Evolutionary conservation across 495 filamentous ascomycete species (phyloP).

Genomic region (Trypethelium eluteriae): DNA sequence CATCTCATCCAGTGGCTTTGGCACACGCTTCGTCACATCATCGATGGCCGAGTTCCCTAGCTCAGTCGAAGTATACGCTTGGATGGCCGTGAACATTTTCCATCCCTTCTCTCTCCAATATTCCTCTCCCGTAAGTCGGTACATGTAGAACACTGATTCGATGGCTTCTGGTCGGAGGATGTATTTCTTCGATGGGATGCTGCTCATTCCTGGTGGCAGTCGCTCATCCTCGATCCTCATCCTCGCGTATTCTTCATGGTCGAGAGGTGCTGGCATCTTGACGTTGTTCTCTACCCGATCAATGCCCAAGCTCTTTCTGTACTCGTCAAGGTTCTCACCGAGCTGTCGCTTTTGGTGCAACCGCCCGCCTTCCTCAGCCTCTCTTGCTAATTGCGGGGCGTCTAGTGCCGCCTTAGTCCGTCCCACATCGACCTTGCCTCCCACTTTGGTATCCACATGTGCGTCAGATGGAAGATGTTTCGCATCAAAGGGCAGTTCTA

Average conservation of each 20-base stretch:
- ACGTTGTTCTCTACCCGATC: background rate
- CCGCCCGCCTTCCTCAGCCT: slow-evolving; percentile 2
- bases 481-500: slow-evolving; percentile 1
- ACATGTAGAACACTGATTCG: slow-evolving; percentile 94
- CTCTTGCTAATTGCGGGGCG: background rate
- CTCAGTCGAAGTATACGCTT: slow-evolving; percentile 56
- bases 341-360: slow-evolving; percentile 10
- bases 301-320: slow-evolving; percentile 1
- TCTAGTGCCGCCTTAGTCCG: background rate
- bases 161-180: slow-evolving; percentile 88
- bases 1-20: slow-evolving; percentile 33
- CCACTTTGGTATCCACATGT: slow-evolving; percentile 3
- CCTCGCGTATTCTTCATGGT: slow-evolving; percentile 59
- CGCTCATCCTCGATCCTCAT: slow-evolving; percentile 51
- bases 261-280: slow-evolving; percentile 38
- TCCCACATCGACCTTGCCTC: background rate
- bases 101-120: slow-evolving; percentile 80
- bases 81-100: slow-evolving; percentile 78
- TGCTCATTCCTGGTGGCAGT: slow-evolving; percentile 59
- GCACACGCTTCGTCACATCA: slow-evolving; percentile 54
- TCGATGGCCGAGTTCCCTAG: slow-evolving; percentile 64
- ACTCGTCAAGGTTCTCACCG: background rate
- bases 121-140: slow-evolving; percentile 75
- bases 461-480: slow-evolving; percentile 1
- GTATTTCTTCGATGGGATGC: slow-evolving; percentile 55